These are phyloP conservation scores for Penicillium sp. DNA, from an alignment of 2,329 filamentous ascomycete genomes.

Conservation along the genomic window DNA sequence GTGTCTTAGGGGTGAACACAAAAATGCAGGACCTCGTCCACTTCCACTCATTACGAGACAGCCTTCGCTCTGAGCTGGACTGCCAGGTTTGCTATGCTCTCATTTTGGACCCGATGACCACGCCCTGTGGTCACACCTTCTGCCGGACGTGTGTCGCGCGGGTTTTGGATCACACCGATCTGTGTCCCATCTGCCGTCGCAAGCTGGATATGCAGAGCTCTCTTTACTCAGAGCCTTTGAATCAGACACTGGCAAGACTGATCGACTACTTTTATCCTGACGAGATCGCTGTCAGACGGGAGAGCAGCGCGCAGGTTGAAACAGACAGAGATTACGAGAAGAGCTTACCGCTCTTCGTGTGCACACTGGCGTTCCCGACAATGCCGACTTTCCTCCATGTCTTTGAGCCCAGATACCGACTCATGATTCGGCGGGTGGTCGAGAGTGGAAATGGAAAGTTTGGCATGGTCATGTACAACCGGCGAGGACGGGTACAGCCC, in stretches of 20 bases:
- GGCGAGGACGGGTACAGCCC: constrained; percentile 50
- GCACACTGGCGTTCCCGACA: constrained; percentile 72
- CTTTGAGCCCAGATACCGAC: constrained; percentile 85
- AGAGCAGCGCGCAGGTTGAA: constrained; percentile 56
- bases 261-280: constrained; percentile 67
- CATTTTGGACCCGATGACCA: constrained; percentile 78
- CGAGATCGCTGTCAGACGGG: constrained; percentile 56
- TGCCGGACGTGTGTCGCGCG: constrained; percentile 75
- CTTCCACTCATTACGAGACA: constrained; percentile 58
- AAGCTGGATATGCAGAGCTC: constrained; percentile 54
- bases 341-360: constrained; percentile 72
- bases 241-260: constrained; percentile 60
- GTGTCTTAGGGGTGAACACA: constrained; percentile 23
- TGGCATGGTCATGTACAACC: constrained; percentile 76
- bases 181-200: constrained; percentile 78
- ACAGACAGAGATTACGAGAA: constrained; percentile 53
- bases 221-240: constrained; percentile 52
- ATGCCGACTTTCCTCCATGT: constrained; percentile 85
- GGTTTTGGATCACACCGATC: constrained; percentile 69
- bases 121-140: constrained; percentile 83
- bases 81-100: constrained; percentile 85
- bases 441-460: constrained; percentile 68
- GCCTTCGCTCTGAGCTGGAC: constrained; percentile 67
- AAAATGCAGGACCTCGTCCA: constrained; percentile 4
- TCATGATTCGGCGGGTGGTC: constrained; percentile 80